Evolutionary conservation across 2,329 filamentous ascomycete species (phyloP), one percentile per base, ranked within the genome.

Genomic region (Sporothrix variecibatus): DNA sequence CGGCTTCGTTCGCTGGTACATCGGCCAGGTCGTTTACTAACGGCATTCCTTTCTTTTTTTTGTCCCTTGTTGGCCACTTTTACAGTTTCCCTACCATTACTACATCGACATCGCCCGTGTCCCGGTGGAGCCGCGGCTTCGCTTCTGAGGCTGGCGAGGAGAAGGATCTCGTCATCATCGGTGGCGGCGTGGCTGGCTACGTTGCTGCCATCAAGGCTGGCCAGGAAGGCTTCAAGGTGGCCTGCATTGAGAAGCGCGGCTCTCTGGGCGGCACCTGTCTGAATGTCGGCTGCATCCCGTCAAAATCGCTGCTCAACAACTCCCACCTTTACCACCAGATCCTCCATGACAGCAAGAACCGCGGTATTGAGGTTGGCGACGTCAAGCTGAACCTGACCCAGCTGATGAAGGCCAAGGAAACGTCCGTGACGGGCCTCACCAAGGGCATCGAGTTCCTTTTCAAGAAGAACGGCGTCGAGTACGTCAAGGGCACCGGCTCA

Each of bases 401-500:
- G 84, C 94, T 99, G 90, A 98, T 99, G 95, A 97, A 98, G 87
- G 95, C 96, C 75, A 99, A 99, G 87, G 95, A 99, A 71, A 92
- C 91, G 49, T 97, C 96, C 71, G 96, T 99, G 76, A 84, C 86
- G 56, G 91, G 94, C 69, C 86, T 99, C 78, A 99, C 96, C 78
- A 98, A 98, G 88, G 96, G 96, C 83, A 93, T 99, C 78, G 96
- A 99, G 85, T 99, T 95, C 83, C 88, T 99, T 77, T 92, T 99
- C 86, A 98, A 98, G 91, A 98, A 99, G 90, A 99, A 99, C 86
- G 94, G 94, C 77, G 96, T 98, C 78, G 94, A 98, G 83, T 99
- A 98, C 85, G 89, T 98, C 86, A 98, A 98, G 88, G 96, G 96
- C 79, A 91, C 94, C 71, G 95, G 92, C 78, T 88, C 93, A 65